phyloP scores from a whole-genome alignment of 352 stramenopile species.

The Phytophthora parvispora region DNA sequence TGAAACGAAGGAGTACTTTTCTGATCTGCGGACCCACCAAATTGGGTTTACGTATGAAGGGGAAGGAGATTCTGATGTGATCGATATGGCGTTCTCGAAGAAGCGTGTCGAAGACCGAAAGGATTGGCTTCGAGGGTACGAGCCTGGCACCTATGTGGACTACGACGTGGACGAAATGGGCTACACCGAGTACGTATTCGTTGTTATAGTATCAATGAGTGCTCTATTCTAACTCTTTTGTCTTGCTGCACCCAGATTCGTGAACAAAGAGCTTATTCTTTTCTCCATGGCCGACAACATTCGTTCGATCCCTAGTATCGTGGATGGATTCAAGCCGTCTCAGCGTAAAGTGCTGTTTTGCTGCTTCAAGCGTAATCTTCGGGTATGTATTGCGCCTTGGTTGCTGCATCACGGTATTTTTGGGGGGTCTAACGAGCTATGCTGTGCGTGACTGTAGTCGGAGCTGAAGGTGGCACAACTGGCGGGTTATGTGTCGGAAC shows the following conservation, averaged over 20 bases:
- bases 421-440: constrained; percentile 10
- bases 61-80: constrained; percentile 88
- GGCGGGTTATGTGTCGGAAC: constrained; percentile 97
- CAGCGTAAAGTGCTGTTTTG: constrained; percentile 99
- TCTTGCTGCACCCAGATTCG: constrained; percentile 80
- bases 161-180: constrained; percentile 94
- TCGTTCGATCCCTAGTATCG: constrained; percentile 95
- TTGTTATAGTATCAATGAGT: neutral
- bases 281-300: constrained; percentile 99
- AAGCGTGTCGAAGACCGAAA: constrained; percentile 97
- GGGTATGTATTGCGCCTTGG: constrained; percentile 68
- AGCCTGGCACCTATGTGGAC: constrained; percentile 92
- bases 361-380: constrained; percentile 99
- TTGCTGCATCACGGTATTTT: constrained; percentile 2
- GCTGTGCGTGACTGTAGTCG: constrained; percentile 28
- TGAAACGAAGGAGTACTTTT: constrained; percentile 99
- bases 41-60: constrained; percentile 96
- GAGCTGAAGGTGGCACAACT: constrained; percentile 96
- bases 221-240: constrained; percentile 2
- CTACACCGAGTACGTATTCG: constrained; percentile 89
- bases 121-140: constrained; percentile 95
- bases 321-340: constrained; percentile 99
- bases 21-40: constrained; percentile 94
- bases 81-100: constrained; percentile 99
- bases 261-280: constrained; percentile 99